phyloP scores from a whole-genome alignment of 2,329 filamentous ascomycete species.

The Spiromastix sp. region DNA sequence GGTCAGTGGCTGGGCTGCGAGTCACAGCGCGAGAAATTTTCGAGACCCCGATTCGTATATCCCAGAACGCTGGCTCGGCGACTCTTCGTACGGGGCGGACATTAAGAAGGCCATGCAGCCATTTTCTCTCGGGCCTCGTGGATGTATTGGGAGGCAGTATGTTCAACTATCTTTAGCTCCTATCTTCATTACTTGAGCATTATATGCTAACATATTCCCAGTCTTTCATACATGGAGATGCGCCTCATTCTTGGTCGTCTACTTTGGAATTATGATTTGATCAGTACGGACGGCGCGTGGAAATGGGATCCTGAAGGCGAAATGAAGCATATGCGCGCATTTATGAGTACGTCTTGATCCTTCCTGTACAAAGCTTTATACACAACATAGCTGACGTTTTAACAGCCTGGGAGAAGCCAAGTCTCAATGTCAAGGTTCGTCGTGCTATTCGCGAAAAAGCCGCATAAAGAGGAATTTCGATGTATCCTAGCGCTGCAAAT shows the following conservation, averaged over 20 bases:
- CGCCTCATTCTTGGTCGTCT: slow-evolving; percentile 16
- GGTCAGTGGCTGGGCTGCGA: slow-evolving; percentile 13
- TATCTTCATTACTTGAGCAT: no score
- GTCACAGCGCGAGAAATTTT: slow-evolving; percentile 15
- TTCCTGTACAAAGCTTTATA: not conserved
- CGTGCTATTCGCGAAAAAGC: not conserved
- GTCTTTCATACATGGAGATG: slow-evolving; percentile 25
- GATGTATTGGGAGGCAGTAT: slow-evolving; percentile 20
- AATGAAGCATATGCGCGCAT: not conserved
- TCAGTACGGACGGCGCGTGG: not conserved
- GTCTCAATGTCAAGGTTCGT: not conserved
- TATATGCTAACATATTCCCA: slow-evolving; percentile 6
- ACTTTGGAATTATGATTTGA: slow-evolving; percentile 17
- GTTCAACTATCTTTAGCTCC: slow-evolving; percentile 9
- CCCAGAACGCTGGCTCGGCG: slow-evolving; percentile 12
- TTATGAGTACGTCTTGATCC: not conserved
- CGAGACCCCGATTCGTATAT: slow-evolving; percentile 10
- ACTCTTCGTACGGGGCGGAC: slow-evolving; percentile 4
- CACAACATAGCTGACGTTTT: not conserved
- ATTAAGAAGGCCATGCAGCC: slow-evolving; percentile 6
- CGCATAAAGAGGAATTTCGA: no score
- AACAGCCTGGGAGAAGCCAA: not conserved
- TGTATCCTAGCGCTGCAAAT: no score
- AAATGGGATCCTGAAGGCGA: not conserved
- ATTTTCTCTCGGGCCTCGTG: slow-evolving; percentile 14